These are phyloP conservation scores for Aspergillus candidus DNA, from an alignment of 2,329 filamentous ascomycete species.

Conservation along the genomic window DNA sequence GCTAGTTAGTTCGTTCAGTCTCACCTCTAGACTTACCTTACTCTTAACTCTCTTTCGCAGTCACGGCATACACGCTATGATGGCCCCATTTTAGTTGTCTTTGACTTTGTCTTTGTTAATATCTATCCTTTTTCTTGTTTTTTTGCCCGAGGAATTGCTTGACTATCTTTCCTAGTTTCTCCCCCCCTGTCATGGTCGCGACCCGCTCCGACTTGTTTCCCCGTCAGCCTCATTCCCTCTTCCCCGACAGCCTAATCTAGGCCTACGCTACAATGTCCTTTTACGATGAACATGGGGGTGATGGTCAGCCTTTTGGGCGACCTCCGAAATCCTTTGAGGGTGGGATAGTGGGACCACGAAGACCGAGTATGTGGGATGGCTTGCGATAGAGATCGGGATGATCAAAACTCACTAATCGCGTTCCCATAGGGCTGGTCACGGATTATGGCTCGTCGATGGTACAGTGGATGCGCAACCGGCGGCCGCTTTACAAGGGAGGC, in stretches of 20 bases:
- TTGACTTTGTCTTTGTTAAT: background rate
- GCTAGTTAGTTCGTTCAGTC: too few species aligned
- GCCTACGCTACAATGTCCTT: slow-evolving; percentile 28
- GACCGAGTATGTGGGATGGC: slow-evolving; percentile 32
- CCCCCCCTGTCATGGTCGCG: slow-evolving; percentile 15
- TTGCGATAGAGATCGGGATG: background rate
- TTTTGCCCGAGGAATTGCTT: slow-evolving; percentile 1
- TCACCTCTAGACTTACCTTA: background rate
- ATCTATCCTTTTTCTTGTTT: background rate
- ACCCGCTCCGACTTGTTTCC: slow-evolving; percentile 6
- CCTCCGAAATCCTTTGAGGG: slow-evolving; percentile 29
- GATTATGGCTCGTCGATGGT: slow-evolving; percentile 87
- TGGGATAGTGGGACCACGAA: slow-evolving; percentile 32
- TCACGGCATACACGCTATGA: slow-evolving; percentile 5
- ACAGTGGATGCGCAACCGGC: slow-evolving; percentile 83
- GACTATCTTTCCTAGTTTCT: slow-evolving; percentile 1
- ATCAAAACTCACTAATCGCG: slow-evolving; percentile 12
- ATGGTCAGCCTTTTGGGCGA: slow-evolving; percentile 26
- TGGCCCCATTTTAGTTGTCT: slow-evolving; percentile 2
- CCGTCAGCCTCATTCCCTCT: slow-evolving; percentile 10
- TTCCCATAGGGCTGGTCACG: slow-evolving; percentile 68
- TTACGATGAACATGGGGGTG: slow-evolving; percentile 35
- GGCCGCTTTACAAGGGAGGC: slow-evolving; percentile 66
- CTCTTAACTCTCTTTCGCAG: background rate
- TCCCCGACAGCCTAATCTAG: slow-evolving; percentile 5